Base-by-base conservation (phyloP, 1,284 basidiomycete genomes). In the Leccinum pachyderme region DNA sequence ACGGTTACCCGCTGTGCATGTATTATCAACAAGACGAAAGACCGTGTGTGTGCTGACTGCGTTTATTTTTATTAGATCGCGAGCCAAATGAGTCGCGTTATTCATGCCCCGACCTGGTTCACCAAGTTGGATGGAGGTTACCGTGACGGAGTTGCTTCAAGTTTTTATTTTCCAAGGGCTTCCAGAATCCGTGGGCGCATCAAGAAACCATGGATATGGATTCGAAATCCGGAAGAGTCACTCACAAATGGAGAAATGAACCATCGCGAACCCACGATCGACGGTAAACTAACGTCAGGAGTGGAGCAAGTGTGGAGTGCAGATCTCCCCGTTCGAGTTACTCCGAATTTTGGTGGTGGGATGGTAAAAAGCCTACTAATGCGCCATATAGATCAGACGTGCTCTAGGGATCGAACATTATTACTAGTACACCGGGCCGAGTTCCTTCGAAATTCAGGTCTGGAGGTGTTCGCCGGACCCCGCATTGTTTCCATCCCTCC, bases 251-350 rank as follows among this genome's bases (percentile, higher is more conserved):
- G 28, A n/a, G 29, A 9, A 44, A n/a, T 15, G 31, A 3, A 8
- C 28, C 28, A 29, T 2, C 15, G 59, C 33, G 7, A 49, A 59
- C 53, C 63, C 31, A 33, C 53, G 64, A 63, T 64, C 53, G 63
- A 39, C 63, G 39, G 39, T 12, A 22, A 51, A 62, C 57, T 48
- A 8, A 44, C 41, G 47, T 33, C 18, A 29, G 4, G 2, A 25
- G 47, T 39, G 33, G 48, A 37, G 29, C 27, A 15, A 31, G 18
- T 35, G 33, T 37, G 33, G 47, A 8, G 50, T 27, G 53, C 4
- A 35, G 31, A 60, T 62, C 57, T 39, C 29, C 39, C 31, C 5
- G n/a, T 51, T 8, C 31, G 43, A 35, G 33, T 49, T 33, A 6
- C 9, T 52, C 28, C 5, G 25, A 29, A n/a, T 13, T 39, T 37